These are phyloP conservation scores for Thraustochytrium striatum DNA, from an alignment of 352 stramenopile species.

Conservation along the genomic window DNA sequence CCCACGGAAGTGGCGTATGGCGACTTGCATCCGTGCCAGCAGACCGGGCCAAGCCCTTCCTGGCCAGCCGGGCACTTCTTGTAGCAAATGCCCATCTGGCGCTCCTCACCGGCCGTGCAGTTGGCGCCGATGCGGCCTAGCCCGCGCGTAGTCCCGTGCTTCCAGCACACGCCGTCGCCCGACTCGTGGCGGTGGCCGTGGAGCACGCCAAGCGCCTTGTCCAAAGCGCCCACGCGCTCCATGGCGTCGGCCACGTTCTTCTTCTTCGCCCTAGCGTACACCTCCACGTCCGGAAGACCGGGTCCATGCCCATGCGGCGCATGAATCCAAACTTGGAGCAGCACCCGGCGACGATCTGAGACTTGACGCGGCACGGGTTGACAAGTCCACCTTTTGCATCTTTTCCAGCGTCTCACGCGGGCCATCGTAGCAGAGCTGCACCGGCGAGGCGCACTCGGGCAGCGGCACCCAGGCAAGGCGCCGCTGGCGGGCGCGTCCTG, in stretches of 20 bases:
- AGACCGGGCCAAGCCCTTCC: conserved; percentile 28
- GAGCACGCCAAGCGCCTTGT: neutral
- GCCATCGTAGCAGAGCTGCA: conserved; percentile 42
- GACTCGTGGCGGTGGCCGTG: neutral
- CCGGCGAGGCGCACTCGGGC: conserved; percentile 4
- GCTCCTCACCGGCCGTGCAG: conserved; percentile 20
- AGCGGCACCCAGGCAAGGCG: conserved; percentile 20
- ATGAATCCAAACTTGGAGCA: neutral
- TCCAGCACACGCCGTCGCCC: conserved; percentile 31
- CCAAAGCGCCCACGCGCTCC: neutral
- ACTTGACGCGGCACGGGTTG: conserved; percentile 6
- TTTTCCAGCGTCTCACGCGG: neutral
- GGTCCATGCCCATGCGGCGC: neutral
- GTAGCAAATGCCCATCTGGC: conserved; percentile 30
- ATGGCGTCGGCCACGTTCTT: neutral
- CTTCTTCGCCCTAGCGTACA: conserved; percentile 8
- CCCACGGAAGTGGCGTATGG: conserved; percentile 1
- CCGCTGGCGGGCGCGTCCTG: neutral
- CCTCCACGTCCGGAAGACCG: neutral
- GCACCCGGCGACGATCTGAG: neutral
- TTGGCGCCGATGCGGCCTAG: neutral
- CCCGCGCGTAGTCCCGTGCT: neutral
- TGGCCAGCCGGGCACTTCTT: conserved; percentile 9
- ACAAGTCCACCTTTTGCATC: neutral
- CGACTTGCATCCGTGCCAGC: neutral